Percentiles rank a stretch among this genome's conserved stretches.
Conservation (phyloP, 2,329 filamentous ascomycete genomes). For the Diaporthe citrichinensis region DNA sequence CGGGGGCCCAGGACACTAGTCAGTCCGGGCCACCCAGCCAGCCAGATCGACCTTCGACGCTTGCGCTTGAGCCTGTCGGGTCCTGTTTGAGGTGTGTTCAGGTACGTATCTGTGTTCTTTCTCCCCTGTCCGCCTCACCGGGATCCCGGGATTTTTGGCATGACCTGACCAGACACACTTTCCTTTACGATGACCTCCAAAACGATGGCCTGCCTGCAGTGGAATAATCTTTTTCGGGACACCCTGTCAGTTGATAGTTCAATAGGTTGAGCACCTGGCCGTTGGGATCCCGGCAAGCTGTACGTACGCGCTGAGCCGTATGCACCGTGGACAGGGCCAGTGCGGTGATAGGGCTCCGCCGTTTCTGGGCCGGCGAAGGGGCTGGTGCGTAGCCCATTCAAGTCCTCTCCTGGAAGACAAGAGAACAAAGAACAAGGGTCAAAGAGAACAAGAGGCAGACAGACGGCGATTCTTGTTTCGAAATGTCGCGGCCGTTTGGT, state of each 20-base stretch:
- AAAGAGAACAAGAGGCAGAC: constrained; percentile 10
- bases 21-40: constrained; percentile 16
- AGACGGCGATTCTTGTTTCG: constrained; percentile 23
- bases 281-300: neutral
- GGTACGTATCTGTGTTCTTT: neutral
- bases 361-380: neutral
- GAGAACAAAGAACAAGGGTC: constrained; percentile 15
- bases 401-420: neutral
- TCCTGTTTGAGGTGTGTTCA: neutral
- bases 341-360: neutral
- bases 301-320: neutral
- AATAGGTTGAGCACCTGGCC: neutral
- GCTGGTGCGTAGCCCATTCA: constrained; percentile 12
- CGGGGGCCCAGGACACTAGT: constrained; percentile 12
- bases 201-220: neutral
- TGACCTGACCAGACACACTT: neutral
- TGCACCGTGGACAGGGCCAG: neutral
- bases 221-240: neutral
- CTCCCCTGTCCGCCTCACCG: neutral
- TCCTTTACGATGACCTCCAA: neutral
- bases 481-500: constrained; percentile 1
- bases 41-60: constrained; percentile 5
- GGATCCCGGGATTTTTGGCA: neutral
- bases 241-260: neutral
- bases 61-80: constrained; percentile 11